Percentiles rank a stretch among this genome's conserved stretches.
Conservation (phyloP, 305 asterid genomes). For the Lippia alba region DNA sequence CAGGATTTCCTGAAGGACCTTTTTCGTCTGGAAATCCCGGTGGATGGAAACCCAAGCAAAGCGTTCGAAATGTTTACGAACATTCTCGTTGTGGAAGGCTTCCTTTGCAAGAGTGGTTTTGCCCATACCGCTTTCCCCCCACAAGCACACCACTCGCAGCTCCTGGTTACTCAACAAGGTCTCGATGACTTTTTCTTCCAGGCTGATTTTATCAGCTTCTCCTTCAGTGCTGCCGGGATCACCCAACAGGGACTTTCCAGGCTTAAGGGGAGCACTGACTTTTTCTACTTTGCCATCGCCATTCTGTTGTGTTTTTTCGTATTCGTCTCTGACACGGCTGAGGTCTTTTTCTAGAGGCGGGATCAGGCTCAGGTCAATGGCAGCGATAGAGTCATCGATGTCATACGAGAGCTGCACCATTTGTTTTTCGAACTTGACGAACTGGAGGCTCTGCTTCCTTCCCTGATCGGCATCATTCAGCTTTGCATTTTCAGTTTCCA, state of each 20-base stretch:
- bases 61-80: not conserved
- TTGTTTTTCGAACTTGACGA: not conserved
- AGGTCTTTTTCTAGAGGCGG: not conserved
- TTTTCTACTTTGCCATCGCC: too few relatives aligned
- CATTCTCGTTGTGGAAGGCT: not conserved
- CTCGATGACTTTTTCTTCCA: not conserved
- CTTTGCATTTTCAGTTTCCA: not conserved
- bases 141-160: slow-evolving; percentile 1
- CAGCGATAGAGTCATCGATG: slow-evolving; percentile 7
- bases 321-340: too few relatives aligned
- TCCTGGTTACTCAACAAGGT: not conserved
- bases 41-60: slow-evolving; percentile 12
- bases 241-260: too few relatives aligned
- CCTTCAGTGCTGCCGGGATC: not conserved
- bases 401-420: slow-evolving; percentile 21
- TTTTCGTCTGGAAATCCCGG: not conserved
- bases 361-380: not conserved
- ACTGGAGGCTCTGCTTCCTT: not conserved
- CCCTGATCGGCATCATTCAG: not conserved
- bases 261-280: too few relatives aligned
- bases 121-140: slow-evolving; percentile 29
- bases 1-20: slow-evolving; percentile 10
- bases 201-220: not conserved
- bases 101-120: slow-evolving; percentile 30
- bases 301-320: too few relatives aligned